Base-by-base conservation (phyloP, 768 basidiomycete species). In the Leucocoprinus birnbaumii region DNA sequence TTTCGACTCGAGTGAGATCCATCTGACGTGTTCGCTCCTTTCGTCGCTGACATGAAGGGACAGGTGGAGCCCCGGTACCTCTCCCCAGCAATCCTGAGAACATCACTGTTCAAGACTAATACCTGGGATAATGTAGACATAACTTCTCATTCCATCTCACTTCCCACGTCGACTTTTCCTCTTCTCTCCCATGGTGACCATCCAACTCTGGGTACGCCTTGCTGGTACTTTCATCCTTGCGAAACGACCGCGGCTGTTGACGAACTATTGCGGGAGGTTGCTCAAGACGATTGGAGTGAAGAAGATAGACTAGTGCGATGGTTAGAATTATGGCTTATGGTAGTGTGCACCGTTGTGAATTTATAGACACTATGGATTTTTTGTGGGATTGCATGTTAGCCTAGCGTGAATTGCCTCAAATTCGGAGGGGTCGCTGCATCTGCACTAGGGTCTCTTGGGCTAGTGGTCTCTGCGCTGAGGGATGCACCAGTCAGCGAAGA, bases 141-240 rank as follows among this genome's bases (percentile, higher is more conserved):
- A 5, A 83, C 84, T 16, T 62, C 78, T 11, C 89, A 79, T 64
- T 83, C 80, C 18, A 67, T 90, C 40, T 77, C 77, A 21, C 67
- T 72, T 8, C 75, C 78, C 1, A 68, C 66, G 11, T 75, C 81
- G 1, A 67, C 81, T 4, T 88, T 93, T 62, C 90, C 94, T 9
- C 67, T 94, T 19, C 70, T 96, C 9, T 90, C 92, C 11, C 91
- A 92, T 62, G 89, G 89, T 8, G 94, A 96, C 55, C 94, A 95
- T 62, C 94, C 92, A 0, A 83, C 78, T 4, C 74, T 89, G 26
- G 86, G 84, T 19, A 82, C 73, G 2, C 85, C 86, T 8, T 85
- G 83, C 53, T 96, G 91, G 91, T 91, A 86, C 63, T 73, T 96
- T 37, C 94, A 96, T 66, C 94, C 94, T 9, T 96, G 94, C 66